Base-by-base conservation (phyloP, 352 stramenopile species). In the Phytophthora citrophthora region DNA sequence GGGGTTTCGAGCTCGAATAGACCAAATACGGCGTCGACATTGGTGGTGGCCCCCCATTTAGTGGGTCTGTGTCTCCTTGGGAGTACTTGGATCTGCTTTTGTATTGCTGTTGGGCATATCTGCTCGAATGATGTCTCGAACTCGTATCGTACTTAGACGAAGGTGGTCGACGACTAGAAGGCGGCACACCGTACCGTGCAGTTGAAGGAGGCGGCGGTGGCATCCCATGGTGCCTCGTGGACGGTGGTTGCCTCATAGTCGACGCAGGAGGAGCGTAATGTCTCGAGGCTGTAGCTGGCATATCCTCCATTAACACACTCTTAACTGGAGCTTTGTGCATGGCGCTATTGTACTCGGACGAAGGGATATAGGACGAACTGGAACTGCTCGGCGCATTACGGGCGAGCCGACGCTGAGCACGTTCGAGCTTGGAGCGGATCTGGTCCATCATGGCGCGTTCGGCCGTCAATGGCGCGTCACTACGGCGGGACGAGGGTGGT, bases 381-480 rank as follows among this genome's bases (percentile, higher is more conserved):
- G 29, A n/a, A 36, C 61, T 63, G 24, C 58, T 46, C 13, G 48
- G 61, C 0, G 70, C 54, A 5, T 76, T 68, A 27, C 70, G 76
- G 9, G 73, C 79, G 36, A 91, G 72, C 3, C 79, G 76, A 10
- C 69, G 76, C 64, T 90, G 79, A 16, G 83, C 72, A 15, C 71
- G 70, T 61, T 91, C 83, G 18, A 91, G 75, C 63, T 90, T 91
- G 32, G 64, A 74, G 41, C 81, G 83, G 64, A 91, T 91, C 60
- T 86, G 67, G 32, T 89, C 77, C 77, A 91, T 89, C 80, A 88
- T 88, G 29, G 63, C 72, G 52, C 83, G 83, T 66, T 91, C 83
- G 13, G 64, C 75, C n/a, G 80, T 81, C 6, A 81, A 55, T n/a
- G 72, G 72, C 34, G 26, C 34, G 23, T 76, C 48, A 9, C 46